These are phyloP conservation scores for Suillus variegatus DNA, from an alignment of 768 basidiomycete species.

Conservation along the genomic window DNA sequence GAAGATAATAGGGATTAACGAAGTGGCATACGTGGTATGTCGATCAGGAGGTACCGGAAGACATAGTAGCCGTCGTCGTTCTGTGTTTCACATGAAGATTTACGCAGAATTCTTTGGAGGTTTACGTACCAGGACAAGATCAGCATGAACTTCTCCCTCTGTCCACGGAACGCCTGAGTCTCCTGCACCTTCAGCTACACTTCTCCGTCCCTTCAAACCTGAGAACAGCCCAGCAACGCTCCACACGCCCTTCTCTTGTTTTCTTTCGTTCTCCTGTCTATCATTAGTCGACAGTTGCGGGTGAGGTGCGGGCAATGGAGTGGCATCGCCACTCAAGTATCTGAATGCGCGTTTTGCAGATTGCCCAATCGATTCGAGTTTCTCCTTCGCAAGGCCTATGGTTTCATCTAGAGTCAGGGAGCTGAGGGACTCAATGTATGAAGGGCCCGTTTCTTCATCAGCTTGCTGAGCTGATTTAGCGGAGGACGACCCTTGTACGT, in stretches of 20 bases:
- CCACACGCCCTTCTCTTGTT: constrained; percentile 44
- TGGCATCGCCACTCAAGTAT: constrained; percentile 69
- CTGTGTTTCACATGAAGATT: constrained; percentile 37
- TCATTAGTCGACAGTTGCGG: constrained; percentile 30
- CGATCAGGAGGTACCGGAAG: constrained; percentile 75
- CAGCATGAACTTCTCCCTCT: constrained; percentile 82
- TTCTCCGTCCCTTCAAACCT: constrained; percentile 49
- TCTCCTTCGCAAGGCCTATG: constrained; percentile 46
- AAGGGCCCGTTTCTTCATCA: constrained; percentile 27
- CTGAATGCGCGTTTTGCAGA: constrained; percentile 60
- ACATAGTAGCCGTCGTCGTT: constrained; percentile 77
- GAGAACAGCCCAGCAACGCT: constrained; percentile 70
- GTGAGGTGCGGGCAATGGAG: constrained; percentile 37
- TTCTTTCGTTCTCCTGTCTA: constrained; percentile 30
- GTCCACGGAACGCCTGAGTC: constrained; percentile 51
- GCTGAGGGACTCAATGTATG: constrained; percentile 49
- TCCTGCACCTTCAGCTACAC: constrained; percentile 29
- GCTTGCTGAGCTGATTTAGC: constrained; percentile 34
- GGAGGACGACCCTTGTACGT: constrained; percentile 62
- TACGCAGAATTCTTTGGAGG: constrained; percentile 8
- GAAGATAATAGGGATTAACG: constrained; percentile 19
- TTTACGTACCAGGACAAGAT: constrained; percentile 65
- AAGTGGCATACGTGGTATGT: constrained; percentile 68
- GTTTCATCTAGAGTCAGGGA: constrained; percentile 60
- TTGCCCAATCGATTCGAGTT: constrained; percentile 43